phyloP scores from a whole-genome alignment of 441 rosid species.

The Lepidium campestre region DNA sequence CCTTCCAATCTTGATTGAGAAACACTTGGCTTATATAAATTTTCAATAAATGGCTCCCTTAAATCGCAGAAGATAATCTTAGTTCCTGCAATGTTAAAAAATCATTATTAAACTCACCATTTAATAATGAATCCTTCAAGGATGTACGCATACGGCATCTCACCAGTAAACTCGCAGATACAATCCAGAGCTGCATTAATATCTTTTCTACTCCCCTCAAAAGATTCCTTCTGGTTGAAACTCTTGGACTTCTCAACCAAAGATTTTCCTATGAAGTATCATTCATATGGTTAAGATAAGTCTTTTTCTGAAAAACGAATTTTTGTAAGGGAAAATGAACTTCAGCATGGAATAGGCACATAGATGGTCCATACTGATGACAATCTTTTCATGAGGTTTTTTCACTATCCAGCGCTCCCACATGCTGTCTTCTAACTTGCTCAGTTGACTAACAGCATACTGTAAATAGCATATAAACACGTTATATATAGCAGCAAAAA shows the following conservation, averaged over 20 bases:
- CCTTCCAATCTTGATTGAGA: constrained; percentile 79
- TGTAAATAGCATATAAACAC: constrained; percentile 33
- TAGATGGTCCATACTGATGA: constrained; percentile 50
- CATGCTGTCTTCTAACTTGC: constrained; percentile 92
- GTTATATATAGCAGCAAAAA: constrained; percentile 6
- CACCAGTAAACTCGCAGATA: constrained; percentile 87
- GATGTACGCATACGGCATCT: constrained; percentile 13
- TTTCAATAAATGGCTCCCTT: constrained; percentile 80
- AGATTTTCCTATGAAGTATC: constrained; percentile 41
- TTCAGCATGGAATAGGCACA: neutral
- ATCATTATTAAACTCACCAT: neutral
- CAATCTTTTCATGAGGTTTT: constrained; percentile 57
- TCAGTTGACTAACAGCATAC: constrained; percentile 95
- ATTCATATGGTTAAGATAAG: neutral
- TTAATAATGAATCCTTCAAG: neutral
- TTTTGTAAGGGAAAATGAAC: neutral
- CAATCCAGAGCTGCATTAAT: constrained; percentile 87
- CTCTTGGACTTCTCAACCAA: constrained; percentile 64
- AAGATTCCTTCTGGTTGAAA: constrained; percentile 62
- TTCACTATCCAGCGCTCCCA: constrained; percentile 73
- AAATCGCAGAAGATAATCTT: constrained; percentile 90
- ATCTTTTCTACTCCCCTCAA: constrained; percentile 87
- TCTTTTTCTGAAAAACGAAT: neutral
- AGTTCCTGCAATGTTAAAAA: constrained; percentile 56
- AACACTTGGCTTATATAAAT: constrained; percentile 77